Percentiles rank a stretch among this genome's conserved stretches.
These are phyloP conservation scores for Vaccinium darrowii DNA, from an alignment of 148 eudicot genomes.

Conservation along the genomic window DNA sequence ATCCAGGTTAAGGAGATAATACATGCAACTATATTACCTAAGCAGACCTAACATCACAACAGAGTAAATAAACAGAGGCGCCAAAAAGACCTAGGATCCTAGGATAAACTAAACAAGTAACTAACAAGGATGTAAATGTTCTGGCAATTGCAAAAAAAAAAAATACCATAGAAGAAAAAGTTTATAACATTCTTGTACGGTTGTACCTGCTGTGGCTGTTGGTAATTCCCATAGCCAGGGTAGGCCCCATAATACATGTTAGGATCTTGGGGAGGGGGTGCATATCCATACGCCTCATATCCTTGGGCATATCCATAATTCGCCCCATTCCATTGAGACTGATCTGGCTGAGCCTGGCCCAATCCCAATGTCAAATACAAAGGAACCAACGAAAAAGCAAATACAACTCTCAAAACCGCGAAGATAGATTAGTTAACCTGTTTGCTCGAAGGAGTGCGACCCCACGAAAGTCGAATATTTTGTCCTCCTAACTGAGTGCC, in stretches of 20 bases:
- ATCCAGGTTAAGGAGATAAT: not conserved
- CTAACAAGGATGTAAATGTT: not conserved
- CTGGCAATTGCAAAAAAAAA: not conserved
- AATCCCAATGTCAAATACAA: slow-evolving; percentile 1
- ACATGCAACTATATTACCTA: not conserved
- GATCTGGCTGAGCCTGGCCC: slow-evolving; percentile 58
- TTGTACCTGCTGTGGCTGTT: slow-evolving; percentile 85
- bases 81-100: not conserved
- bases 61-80: not conserved
- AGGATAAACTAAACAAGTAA: not conserved
- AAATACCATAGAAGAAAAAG: not conserved
- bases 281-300: slow-evolving; percentile 74
- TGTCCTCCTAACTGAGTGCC: slow-evolving; percentile 82
- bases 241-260: slow-evolving; percentile 80
- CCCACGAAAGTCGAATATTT: slow-evolving; percentile 91
- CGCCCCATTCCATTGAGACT: slow-evolving; percentile 64
- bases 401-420: not conserved
- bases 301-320: slow-evolving; percentile 93
- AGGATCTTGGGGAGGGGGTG: slow-evolving; percentile 84
- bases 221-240: slow-evolving; percentile 83
- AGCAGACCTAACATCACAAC: not conserved
- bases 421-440: slow-evolving; percentile 45
- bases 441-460: slow-evolving; percentile 83
- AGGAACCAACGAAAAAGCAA: not conserved
- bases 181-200: slow-evolving; percentile 1